phyloP scores from a whole-genome alignment of 768 basidiomycete species.

The Leccinum incarnatum region DNA sequence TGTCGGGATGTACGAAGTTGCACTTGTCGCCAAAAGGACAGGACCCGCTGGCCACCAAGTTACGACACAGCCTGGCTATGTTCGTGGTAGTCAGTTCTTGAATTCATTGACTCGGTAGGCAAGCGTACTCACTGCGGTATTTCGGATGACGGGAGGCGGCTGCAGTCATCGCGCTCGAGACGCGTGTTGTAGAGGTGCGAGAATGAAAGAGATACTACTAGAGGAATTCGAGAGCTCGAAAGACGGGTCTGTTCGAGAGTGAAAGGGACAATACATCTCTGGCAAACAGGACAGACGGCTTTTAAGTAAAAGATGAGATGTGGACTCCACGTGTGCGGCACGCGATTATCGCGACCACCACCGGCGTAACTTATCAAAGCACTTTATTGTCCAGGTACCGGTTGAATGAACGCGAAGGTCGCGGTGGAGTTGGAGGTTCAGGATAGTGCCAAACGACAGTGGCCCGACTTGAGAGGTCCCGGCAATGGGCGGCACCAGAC shows the following conservation, averaged over 20 bases:
- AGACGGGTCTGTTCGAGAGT: slow-evolving; percentile 1
- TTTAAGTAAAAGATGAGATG: slow-evolving; percentile 31
- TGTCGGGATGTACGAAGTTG: slow-evolving; percentile 36
- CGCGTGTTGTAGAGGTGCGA: background rate
- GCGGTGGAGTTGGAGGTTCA: slow-evolving; percentile 5
- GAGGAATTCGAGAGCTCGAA: background rate
- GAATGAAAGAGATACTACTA: background rate
- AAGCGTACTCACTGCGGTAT: slow-evolving; percentile 31
- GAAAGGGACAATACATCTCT: slow-evolving; percentile 19
- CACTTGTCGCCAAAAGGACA: slow-evolving; percentile 39
- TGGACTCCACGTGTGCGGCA: slow-evolving; percentile 31
- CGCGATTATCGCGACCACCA: slow-evolving; percentile 28
- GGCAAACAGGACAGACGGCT: slow-evolving; percentile 19
- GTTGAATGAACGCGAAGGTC: slow-evolving; percentile 1
- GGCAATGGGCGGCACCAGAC: background rate
- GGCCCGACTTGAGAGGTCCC: background rate
- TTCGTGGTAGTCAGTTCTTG: slow-evolving; percentile 4
- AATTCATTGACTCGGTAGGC: background rate
- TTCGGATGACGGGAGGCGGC: slow-evolving; percentile 19
- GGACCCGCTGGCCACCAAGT: slow-evolving; percentile 31
- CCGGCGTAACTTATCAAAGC: background rate
- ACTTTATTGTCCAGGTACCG: slow-evolving; percentile 14
- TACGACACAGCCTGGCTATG: slow-evolving; percentile 39
- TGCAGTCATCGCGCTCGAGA: slow-evolving; percentile 4
- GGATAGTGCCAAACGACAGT: background rate